Evolutionary conservation across 2,329 filamentous ascomycete genomes (phyloP).

Genomic region (Myriosclerotinia duriaeana): DNA sequence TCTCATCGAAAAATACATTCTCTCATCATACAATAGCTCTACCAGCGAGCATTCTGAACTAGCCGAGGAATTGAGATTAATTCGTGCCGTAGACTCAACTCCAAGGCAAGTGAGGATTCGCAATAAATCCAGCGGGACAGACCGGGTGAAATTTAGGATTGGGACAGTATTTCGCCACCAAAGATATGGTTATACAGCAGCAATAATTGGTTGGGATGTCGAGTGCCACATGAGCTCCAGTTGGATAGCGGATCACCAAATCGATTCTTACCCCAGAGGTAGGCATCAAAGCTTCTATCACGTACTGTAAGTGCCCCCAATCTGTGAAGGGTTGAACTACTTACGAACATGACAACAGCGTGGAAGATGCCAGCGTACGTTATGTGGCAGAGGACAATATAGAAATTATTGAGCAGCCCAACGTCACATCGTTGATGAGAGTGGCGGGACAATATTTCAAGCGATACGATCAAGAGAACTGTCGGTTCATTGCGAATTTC

Average conservation of each 20-base stretch:
- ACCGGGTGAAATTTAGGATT: constrained; percentile 63
- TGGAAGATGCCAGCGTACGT: constrained; percentile 65
- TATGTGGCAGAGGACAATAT: constrained; percentile 85
- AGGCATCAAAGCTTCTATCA: constrained; percentile 77
- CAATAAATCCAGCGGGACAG: constrained; percentile 30
- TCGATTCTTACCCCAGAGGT: constrained; percentile 59
- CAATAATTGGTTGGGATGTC: constrained; percentile 80
- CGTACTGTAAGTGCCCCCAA: constrained; percentile 66
- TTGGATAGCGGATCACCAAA: constrained; percentile 63
- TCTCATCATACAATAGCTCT: constrained; percentile 37
- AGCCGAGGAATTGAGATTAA: constrained; percentile 53
- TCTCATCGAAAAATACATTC: constrained; percentile 43
- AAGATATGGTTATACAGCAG: constrained; percentile 74
- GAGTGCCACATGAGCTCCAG: constrained; percentile 56
- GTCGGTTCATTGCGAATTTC: constrained; percentile 80
- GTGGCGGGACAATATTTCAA: constrained; percentile 86
- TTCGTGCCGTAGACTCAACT: constrained; percentile 56
- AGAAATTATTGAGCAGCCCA: constrained; percentile 53
- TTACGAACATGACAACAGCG: constrained; percentile 47
- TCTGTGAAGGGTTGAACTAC: constrained; percentile 22
- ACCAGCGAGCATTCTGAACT: constrained; percentile 44
- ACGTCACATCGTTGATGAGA: constrained; percentile 61
- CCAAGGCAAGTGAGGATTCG: constrained; percentile 48
- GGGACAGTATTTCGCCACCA: constrained; percentile 84
- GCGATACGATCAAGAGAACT: constrained; percentile 67